These are phyloP conservation scores for Fraxinus paxiana DNA, from an alignment of 305 asterid genomes.

Conservation along the genomic window DNA sequence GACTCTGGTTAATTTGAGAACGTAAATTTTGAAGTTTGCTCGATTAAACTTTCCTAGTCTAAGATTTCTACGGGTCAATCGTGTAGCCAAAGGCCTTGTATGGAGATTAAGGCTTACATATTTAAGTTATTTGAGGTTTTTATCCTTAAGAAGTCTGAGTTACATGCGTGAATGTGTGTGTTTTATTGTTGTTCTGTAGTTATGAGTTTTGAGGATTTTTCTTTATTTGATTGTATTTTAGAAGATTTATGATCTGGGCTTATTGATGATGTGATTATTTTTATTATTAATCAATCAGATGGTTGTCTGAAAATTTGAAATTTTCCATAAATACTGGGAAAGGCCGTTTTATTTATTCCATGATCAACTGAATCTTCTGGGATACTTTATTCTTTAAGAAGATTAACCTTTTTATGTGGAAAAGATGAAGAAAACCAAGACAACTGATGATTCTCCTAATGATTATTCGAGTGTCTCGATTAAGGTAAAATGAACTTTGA, in stretches of 20 bases:
- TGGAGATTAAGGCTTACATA: not conserved
- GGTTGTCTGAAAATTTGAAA: not conserved
- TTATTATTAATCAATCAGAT: not conserved
- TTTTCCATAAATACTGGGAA: not conserved
- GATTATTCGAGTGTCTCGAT: not conserved
- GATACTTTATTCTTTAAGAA: not conserved
- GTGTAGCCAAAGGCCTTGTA: not conserved
- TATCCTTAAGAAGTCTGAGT: not conserved
- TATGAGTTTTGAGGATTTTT: not conserved
- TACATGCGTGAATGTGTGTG: not conserved
- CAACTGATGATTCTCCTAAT: not conserved
- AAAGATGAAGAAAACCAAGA: not conserved
- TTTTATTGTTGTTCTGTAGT: not conserved
- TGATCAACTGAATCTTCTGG: not conserved
- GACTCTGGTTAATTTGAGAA: not conserved
- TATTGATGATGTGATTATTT: not conserved
- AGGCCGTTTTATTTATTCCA: not conserved
- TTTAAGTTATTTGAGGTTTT: not conserved
- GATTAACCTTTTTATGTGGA: not conserved
- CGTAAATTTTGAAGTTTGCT: not conserved
- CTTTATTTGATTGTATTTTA: not conserved
- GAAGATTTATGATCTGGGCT: not conserved
- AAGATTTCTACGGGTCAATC: not conserved
- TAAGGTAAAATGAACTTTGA: not conserved
- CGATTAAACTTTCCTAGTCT: not conserved